Conservation (phyloP, 2,329 filamentous ascomycete genomes). For the Sporothrix sp. region DNA sequence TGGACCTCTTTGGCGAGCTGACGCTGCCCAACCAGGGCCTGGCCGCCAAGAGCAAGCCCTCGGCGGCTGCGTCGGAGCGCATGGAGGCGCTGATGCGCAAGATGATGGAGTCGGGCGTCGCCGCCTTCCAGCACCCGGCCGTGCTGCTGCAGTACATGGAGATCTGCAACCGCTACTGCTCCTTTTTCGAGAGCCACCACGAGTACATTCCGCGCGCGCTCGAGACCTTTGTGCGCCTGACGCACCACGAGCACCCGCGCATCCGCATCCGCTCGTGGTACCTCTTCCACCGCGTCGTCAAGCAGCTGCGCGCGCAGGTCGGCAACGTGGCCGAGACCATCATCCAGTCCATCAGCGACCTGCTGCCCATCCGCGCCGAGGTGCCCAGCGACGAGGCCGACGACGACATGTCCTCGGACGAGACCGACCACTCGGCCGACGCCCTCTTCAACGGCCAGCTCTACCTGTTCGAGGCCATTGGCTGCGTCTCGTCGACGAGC, state of each 20-base stretch:
- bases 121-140: constrained; percentile 77
- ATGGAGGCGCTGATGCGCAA: constrained; percentile 87
- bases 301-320: constrained; percentile 73
- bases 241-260: constrained; percentile 78
- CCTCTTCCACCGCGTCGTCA: constrained; percentile 85
- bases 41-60: constrained; percentile 76
- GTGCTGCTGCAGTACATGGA: constrained; percentile 98
- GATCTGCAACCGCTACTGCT: constrained; percentile 87
- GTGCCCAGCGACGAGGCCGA: constrained; percentile 67
- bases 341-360: constrained; percentile 79
- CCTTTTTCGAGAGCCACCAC: constrained; percentile 80
- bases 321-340: constrained; percentile 86
- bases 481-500: constrained; percentile 76
- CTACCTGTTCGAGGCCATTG: constrained; percentile 89
- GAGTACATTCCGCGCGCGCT: constrained; percentile 76
- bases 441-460: constrained; percentile 85
- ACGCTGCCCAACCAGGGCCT: constrained; percentile 81
- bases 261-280: constrained; percentile 94
- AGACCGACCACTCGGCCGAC: constrained; percentile 82
- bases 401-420: constrained; percentile 91
- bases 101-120: constrained; percentile 86
- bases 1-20: constrained; percentile 91
- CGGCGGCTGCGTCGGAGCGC: constrained; percentile 66
- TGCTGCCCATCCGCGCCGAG: constrained; percentile 85
- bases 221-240: constrained; percentile 82